Evolutionary conservation across 2,329 filamentous ascomycete genomes (phyloP).

Genomic region (Diaporthe sp.): DNA sequence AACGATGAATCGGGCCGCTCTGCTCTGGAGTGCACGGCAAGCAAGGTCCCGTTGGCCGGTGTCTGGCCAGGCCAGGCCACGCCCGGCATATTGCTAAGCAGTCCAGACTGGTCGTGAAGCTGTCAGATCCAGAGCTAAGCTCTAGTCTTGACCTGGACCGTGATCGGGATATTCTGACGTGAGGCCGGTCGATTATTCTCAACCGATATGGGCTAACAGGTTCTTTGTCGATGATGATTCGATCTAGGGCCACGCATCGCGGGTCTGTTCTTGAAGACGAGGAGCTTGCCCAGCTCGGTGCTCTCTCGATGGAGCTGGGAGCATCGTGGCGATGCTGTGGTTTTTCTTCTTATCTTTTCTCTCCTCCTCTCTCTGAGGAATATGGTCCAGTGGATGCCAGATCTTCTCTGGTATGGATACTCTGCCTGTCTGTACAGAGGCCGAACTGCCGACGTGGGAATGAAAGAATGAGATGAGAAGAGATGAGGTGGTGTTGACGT

Average conservation of each 20-base stretch:
- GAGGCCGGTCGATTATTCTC: not conserved
- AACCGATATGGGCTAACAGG: not conserved
- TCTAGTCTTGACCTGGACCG: slow-evolving; percentile 1
- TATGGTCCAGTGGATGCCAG: no score
- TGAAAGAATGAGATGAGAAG: not conserved
- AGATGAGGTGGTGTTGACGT: not conserved
- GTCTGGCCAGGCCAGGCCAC: not conserved
- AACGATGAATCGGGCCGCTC: slow-evolving; percentile 20
- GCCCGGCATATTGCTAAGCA: not conserved
- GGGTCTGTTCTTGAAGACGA: not conserved
- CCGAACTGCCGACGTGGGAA: slow-evolving; percentile 2
- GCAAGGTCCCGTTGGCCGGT: slow-evolving; percentile 15
- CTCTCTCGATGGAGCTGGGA: not conserved
- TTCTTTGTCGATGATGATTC: slow-evolving; percentile 12
- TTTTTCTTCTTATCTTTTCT: not conserved
- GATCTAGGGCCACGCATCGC: not conserved
- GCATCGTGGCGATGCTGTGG: not conserved
- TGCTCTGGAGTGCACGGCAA: not conserved
- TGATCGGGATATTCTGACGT: not conserved
- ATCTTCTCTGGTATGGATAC: no score
- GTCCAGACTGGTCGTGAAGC: not conserved
- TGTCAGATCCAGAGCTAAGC: not conserved
- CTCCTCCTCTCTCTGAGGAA: no score
- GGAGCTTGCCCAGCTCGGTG: not conserved
- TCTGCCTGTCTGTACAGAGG: no score